Conservation (phyloP, 495 filamentous ascomycete genomes). For the Polyplosphaeria fusca region DNA sequence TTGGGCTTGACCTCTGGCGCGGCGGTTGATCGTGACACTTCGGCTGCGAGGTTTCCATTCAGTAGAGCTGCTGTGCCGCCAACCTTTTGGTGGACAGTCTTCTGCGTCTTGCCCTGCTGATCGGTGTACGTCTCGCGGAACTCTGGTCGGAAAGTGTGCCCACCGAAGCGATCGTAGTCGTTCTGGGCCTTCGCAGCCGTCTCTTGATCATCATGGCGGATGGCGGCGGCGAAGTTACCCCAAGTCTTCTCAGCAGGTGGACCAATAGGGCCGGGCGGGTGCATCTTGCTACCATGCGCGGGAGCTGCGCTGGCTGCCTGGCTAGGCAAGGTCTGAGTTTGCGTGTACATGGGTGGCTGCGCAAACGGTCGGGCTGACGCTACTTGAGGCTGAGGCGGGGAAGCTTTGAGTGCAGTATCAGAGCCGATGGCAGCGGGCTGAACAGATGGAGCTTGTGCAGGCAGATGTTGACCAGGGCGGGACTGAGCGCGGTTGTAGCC, state of each 20-base stretch:
- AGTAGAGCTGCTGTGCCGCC: constrained; percentile 1
- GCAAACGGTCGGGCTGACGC: constrained; percentile 12
- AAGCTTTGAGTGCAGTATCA: constrained; percentile 4
- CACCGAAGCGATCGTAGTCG: constrained; percentile 12
- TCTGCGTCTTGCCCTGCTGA: constrained; percentile 14
- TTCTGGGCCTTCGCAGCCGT: constrained; percentile 10
- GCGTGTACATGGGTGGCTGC: constrained; percentile 18
- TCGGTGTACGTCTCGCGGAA: constrained; percentile 21
- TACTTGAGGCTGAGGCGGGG: constrained; percentile 7
- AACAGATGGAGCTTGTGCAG: constrained; percentile 18
- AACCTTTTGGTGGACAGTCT: constrained; percentile 8
- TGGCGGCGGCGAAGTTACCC: constrained; percentile 15
- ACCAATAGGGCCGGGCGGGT: constrained; percentile 35
- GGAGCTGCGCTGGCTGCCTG: constrained; percentile 18
- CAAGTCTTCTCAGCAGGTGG: constrained; percentile 33
- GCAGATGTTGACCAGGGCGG: constrained; percentile 21
- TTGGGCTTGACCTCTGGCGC: constrained; percentile 9
- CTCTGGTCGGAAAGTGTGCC: constrained; percentile 20
- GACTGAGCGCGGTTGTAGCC: constrained; percentile 29
- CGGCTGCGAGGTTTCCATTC: neutral
- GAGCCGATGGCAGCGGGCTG: constrained; percentile 8
- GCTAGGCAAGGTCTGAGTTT: constrained; percentile 19
- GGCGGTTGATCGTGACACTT: neutral
- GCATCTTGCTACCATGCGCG: too few species aligned
- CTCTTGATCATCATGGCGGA: constrained; percentile 17